Evolutionary conservation across 2,329 filamentous ascomycete species (phyloP), one percentile per base, ranked within the genome.

Genomic region (Colletotrichum sp.): DNA sequence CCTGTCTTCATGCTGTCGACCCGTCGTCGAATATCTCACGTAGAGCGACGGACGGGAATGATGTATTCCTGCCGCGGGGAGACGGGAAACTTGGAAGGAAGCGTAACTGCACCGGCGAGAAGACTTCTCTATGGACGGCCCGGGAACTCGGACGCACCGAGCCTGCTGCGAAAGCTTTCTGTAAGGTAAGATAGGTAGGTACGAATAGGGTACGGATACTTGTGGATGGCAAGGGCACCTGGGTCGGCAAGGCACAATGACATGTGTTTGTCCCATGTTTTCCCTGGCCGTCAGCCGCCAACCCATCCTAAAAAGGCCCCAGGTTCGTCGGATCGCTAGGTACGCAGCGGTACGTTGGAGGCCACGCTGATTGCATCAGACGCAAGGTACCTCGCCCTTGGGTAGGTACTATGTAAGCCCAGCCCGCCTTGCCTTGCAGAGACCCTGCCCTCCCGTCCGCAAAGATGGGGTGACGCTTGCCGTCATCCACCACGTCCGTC

Each of bases 241-340:
- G 48, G 73, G 63, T 58, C 43, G 63, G 66, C 32, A 68, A 67
- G 26, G 67, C 67, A 70, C 57, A 63, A 74, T 73, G 74, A 75
- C 74, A 75, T 75, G 70, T 68, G 74, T 73, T 69, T 75, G 65
- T 73, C 64, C 74, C 67, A 70, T 63, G 34, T 61, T 70, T 63
- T 36, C 36, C 67, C 48, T 34, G 34, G 30, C 32, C 30, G 21
- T 15, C 58, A 61, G 30, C 58, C 32, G 24, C 71, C 55, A 28
- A 43, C 28, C 21, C 61, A 48, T 52, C 12, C 65, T 36, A 55
- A 67, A 67, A 64, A 26, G n/a, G 43, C 43, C 36, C 68, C 55
- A 71, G 58, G 26, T 71, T 65, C 38, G 8, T 36, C 43, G 38
- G 58, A 71, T 58, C 63, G 18, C 18, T 18, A n/a, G n/a, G n/a